Percentiles rank a stretch among this genome's conserved stretches.
Conservation (phyloP, 805 yeast species). For the Nakazawaea peltata region DNA sequence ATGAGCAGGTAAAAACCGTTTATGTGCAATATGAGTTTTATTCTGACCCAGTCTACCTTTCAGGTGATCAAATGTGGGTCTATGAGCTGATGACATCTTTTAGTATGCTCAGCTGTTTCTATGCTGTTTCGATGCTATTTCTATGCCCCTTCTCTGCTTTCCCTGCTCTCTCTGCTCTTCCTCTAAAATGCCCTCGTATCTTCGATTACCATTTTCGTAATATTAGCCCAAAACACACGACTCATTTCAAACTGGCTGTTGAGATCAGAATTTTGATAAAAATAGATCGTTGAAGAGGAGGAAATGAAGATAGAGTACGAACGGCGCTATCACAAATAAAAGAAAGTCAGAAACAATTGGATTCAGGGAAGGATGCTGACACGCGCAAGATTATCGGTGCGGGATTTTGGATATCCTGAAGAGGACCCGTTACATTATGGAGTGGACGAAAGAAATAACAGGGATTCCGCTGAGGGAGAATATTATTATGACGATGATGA, state of each 20-base stretch:
- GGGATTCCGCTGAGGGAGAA: slow-evolving; percentile 14
- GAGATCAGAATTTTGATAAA: too few relatives aligned
- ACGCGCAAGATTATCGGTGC: slow-evolving; percentile 39
- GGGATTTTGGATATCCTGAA: slow-evolving; percentile 76
- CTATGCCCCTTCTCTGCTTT: too few relatives aligned
- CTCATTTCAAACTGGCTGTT: too few relatives aligned
- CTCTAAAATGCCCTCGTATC: too few relatives aligned
- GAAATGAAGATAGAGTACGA: too few relatives aligned
- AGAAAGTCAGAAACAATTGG: too few relatives aligned
- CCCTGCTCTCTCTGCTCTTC: too few relatives aligned
- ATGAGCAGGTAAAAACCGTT: slow-evolving; percentile 48
- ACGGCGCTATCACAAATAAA: too few relatives aligned
- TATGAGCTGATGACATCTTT: slow-evolving; percentile 59
- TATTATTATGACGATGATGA: slow-evolving; percentile 21
- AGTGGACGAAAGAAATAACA: slow-evolving; percentile 23
- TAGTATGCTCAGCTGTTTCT: neutral
- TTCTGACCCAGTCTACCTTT: slow-evolving; percentile 39
- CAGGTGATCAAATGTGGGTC: slow-evolving; percentile 63
- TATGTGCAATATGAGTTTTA: slow-evolving; percentile 41
- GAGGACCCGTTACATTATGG: slow-evolving; percentile 70
- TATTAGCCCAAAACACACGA: too few relatives aligned
- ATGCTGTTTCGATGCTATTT: neutral
- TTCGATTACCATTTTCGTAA: too few relatives aligned
- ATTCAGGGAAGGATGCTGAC: too few relatives aligned
- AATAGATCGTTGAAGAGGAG: too few relatives aligned